Evolutionary conservation across 2,329 filamentous ascomycete species (phyloP).

Genomic region (Verticillium isaacii): DNA sequence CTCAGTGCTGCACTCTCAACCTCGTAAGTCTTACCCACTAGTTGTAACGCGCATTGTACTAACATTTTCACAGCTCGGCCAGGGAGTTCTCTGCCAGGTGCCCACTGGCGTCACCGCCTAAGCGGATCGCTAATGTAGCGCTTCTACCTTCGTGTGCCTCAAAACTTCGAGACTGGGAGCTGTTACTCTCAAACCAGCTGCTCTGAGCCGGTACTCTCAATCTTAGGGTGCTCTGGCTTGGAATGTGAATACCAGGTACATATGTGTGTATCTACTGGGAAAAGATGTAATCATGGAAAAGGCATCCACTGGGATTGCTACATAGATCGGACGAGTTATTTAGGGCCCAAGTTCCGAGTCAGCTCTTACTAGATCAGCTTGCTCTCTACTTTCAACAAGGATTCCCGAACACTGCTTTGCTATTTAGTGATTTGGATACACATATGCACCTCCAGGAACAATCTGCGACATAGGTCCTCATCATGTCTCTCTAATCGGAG

Average conservation of each 20-base stretch:
- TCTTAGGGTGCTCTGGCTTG: not conserved
- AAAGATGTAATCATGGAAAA: not conserved
- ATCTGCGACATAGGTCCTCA: no score
- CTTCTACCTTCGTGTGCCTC: no score
- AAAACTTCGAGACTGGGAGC: not conserved
- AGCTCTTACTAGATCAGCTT: not conserved
- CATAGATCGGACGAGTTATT: not conserved
- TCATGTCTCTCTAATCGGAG: no score
- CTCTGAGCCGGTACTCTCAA: not conserved
- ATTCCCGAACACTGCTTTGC: not conserved
- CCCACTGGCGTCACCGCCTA: conserved; percentile 23
- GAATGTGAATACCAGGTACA: not conserved
- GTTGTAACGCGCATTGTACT: not conserved
- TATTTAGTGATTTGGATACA: no score
- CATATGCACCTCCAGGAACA: no score
- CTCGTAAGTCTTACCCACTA: conserved; percentile 20
- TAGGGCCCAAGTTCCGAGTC: not conserved
- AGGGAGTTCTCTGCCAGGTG: conserved; percentile 29
- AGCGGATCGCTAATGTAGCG: not conserved
- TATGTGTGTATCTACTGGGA: not conserved
- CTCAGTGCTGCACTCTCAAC: conserved; percentile 53
- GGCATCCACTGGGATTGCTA: not conserved
- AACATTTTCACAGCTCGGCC: conserved; percentile 17
- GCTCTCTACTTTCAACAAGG: not conserved
- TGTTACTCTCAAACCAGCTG: not conserved